Percentiles rank a stretch among this genome's conserved stretches.
These are phyloP conservation scores for Phytophthora colocasiae DNA, from an alignment of 352 stramenopile genomes.

Conservation along the genomic window DNA sequence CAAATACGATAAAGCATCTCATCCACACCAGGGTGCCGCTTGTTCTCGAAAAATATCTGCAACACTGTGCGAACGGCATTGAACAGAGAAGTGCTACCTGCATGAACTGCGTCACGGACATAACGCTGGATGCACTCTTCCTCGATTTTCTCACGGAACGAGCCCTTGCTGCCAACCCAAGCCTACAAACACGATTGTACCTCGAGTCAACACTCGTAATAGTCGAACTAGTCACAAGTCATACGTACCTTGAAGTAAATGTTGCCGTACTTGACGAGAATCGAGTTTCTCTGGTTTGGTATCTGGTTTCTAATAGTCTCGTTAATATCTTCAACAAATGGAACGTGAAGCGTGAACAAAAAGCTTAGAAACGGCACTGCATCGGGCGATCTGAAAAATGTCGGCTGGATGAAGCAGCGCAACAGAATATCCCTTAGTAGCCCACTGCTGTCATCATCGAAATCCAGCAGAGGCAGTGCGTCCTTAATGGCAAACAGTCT, in stretches of 20 bases:
- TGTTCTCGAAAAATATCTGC: conserved; percentile 90
- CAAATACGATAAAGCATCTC: conserved; percentile 87
- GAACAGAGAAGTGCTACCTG: conserved; percentile 72
- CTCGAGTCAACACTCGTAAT: background rate
- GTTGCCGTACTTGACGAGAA: conserved; percentile 78
- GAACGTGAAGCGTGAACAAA: conserved; percentile 86
- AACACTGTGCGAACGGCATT: conserved; percentile 69
- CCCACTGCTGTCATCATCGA: conserved; percentile 83
- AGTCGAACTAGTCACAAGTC: background rate
- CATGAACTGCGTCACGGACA: conserved; percentile 77
- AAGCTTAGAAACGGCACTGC: conserved; percentile 87
- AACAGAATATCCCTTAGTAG: conserved; percentile 85
- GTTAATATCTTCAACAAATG: conserved; percentile 89
- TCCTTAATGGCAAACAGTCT: conserved; percentile 82
- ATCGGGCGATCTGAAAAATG: conserved; percentile 85
- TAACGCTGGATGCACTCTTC: conserved; percentile 87
- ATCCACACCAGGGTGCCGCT: conserved; percentile 78
- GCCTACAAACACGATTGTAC: conserved; percentile 35
- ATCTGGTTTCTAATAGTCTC: conserved; percentile 90
- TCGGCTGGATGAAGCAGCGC: conserved; percentile 88
- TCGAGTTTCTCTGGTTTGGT: conserved; percentile 82
- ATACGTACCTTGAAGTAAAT: conserved; percentile 82
- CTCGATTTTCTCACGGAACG: conserved; percentile 75
- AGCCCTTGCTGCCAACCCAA: conserved; percentile 68
- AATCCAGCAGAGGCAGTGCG: conserved; percentile 79